These are phyloP conservation scores for Sideroxylon spinosum DNA, from an alignment of 179 eudicot genomes.

Conservation along the genomic window DNA sequence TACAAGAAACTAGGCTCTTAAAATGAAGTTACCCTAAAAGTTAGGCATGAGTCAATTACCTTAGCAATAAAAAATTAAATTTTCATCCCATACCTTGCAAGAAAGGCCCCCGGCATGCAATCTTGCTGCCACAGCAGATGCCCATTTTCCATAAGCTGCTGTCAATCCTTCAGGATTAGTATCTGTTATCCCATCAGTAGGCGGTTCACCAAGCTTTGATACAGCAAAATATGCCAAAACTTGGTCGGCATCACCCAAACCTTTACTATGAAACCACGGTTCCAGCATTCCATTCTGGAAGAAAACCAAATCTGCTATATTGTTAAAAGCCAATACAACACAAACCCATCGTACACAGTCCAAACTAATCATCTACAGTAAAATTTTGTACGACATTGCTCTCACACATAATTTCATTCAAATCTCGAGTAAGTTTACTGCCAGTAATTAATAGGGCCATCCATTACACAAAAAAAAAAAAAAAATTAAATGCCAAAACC, in stretches of 20 bases:
- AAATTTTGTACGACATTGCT: neutral
- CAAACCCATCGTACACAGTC: constrained; percentile 3
- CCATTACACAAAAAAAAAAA: neutral
- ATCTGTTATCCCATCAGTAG: constrained; percentile 90
- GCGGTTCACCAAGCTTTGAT: constrained; percentile 88
- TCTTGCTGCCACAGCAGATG: constrained; percentile 78
- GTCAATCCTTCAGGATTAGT: constrained; percentile 95
- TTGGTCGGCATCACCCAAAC: constrained; percentile 73
- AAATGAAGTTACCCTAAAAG: too few species aligned
- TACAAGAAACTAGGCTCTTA: too few species aligned
- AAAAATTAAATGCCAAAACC: neutral
- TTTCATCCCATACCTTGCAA: constrained; percentile 60
- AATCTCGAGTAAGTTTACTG: neutral
- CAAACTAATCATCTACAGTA: neutral
- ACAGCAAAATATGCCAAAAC: constrained; percentile 95
- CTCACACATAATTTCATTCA: neutral
- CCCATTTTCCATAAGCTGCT: constrained; percentile 96
- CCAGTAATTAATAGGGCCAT: too few species aligned
- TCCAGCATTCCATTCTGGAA: constrained; percentile 99
- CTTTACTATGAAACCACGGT: constrained; percentile 90
- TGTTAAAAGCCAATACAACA: constrained; percentile 38
- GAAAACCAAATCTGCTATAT: constrained; percentile 98
- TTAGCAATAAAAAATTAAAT: neutral
- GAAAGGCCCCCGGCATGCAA: constrained; percentile 82
- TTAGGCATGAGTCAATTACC: neutral